Percentiles rank a stretch among this genome's conserved stretches.
Evolutionary conservation across 1,284 basidiomycete genomes (phyloP).

Genomic region (Irpex sp.): DNA sequence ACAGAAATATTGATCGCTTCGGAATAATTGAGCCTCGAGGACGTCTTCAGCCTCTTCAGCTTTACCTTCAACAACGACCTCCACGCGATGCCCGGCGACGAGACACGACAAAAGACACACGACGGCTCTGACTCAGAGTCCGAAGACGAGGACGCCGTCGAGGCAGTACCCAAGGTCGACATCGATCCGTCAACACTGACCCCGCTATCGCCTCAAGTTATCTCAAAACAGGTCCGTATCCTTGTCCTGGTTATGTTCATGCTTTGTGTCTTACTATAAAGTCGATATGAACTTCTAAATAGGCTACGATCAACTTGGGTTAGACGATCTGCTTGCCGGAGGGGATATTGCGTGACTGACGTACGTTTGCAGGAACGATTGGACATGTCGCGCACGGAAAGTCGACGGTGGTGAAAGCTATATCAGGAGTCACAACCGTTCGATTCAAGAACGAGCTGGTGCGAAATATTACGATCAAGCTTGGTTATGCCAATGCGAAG

Average conservation of each 20-base stretch:
- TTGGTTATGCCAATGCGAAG: conserved; percentile 98
- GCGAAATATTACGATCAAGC: conserved; percentile 98
- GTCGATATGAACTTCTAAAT: not conserved
- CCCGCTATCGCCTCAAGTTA: conserved; percentile 93
- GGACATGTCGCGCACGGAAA: conserved; percentile 99
- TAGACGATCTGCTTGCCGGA: conserved; percentile 17
- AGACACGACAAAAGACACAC: conserved; percentile 54
- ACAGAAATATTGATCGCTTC: not conserved
- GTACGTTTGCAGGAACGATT: conserved; percentile 69
- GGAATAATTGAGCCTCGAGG: not conserved
- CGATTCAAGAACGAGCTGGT: conserved; percentile 99
- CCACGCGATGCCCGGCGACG: conserved; percentile 54
- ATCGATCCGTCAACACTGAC: conserved; percentile 82
- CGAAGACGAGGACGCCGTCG: conserved; percentile 52
- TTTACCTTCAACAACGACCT: not conserved
- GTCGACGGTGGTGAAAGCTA: conserved; percentile 98
- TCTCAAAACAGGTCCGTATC: conserved; percentile 87
- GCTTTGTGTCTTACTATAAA: not conserved
- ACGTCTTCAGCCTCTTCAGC: not conserved
- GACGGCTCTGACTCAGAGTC: conserved; percentile 68
- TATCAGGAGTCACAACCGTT: conserved; percentile 98
- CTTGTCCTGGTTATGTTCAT: not conserved
- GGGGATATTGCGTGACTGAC: not conserved
- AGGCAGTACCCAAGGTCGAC: conserved; percentile 58
- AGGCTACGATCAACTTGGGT: conserved; percentile 89